A percentile compares a stretch with the other conserved stretches of the same genome.
Evolutionary conservation across 257 asterid species (phyloP).

Genomic region (Eustoma russellianum): DNA sequence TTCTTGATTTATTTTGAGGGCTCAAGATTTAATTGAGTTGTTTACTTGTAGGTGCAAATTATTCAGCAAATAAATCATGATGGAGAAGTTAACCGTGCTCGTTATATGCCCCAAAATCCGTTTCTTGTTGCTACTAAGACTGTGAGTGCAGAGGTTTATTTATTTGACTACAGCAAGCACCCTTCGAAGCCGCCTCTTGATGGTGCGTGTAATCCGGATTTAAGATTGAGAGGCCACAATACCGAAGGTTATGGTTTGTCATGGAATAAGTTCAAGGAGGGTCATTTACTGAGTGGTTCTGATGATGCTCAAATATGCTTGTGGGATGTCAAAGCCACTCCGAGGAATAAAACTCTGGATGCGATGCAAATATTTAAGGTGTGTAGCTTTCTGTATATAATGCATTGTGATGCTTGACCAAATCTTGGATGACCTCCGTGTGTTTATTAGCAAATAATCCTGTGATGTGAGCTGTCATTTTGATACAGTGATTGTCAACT

Average conservation of each 20-base stretch:
- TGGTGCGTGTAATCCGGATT: slow-evolving; percentile 87
- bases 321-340: slow-evolving; percentile 89
- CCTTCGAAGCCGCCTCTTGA: slow-evolving; percentile 91
- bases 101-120: slow-evolving; percentile 86
- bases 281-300: slow-evolving; percentile 92
- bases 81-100: slow-evolving; percentile 96
- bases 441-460: no score
- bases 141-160: slow-evolving; percentile 84
- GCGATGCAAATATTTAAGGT: slow-evolving; percentile 95
- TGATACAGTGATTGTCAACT: no score
- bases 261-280: slow-evolving; percentile 84
- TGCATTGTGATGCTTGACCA: no score
- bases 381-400: neutral
- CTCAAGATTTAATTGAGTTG: slow-evolving; percentile 1
- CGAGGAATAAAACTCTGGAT: slow-evolving; percentile 70
- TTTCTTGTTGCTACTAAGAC: slow-evolving; percentile 93
- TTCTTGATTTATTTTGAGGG: slow-evolving; percentile 1
- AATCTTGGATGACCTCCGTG: no score
- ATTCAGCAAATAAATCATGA: slow-evolving; percentile 96
- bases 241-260: slow-evolving; percentile 96
- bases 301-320: slow-evolving; percentile 93
- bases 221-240: slow-evolving; percentile 85
- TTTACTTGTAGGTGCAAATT: slow-evolving; percentile 69
- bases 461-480: no score
- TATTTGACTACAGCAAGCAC: slow-evolving; percentile 89